Base-by-base conservation (phyloP, 768 basidiomycete species). In the Xerocomellus chrysenteron region DNA sequence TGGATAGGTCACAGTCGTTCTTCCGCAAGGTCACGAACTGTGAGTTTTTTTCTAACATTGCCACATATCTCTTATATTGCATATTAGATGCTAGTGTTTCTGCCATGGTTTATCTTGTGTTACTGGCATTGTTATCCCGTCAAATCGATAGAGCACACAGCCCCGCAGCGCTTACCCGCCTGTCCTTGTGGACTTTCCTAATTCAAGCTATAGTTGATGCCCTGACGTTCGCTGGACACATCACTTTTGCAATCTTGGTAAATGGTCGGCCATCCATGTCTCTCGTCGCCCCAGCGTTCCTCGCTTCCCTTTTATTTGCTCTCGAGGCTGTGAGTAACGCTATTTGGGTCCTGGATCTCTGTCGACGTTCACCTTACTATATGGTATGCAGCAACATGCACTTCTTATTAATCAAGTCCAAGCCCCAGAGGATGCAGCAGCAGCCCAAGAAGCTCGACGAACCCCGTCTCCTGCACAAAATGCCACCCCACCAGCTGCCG, bases 151-250 rank as follows among this genome's bases (percentile, higher is more conserved):
- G 75, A 32, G 90, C 88, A 58, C 82, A 88, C 19, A 92, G 88
- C 5, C 91, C 92, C 1, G 85, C 89, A 2, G 85, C 86, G 6
- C 78, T 95, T 16, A 82, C 88, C 6, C 84, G 89, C 16, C 78
- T 94, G 10, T 95, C 92, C 3, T 77, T 88, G 8, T 94, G 90
- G 87, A 83, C 87, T 1, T 92, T 95, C 68, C 76, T 93, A 21
- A 74, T 85, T 7, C 92, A 94, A 70, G 82, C 87, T 6, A 81
- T 86, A 1, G 81, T 91, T 19, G 94, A 97, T 66, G 83, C 89
- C 0, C 85, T 93, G 42, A 85, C 90, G 0, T 95, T 96, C 68
- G 90, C 90, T 19, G 89, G 88, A 0, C 92, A 95, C 64, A 85
- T 94, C 52, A 94, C 92, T 0, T 87, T 96, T 55, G 92, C 90